Conservation (phyloP, 352 stramenopile species). For the Peronospora destructor region DNA sequence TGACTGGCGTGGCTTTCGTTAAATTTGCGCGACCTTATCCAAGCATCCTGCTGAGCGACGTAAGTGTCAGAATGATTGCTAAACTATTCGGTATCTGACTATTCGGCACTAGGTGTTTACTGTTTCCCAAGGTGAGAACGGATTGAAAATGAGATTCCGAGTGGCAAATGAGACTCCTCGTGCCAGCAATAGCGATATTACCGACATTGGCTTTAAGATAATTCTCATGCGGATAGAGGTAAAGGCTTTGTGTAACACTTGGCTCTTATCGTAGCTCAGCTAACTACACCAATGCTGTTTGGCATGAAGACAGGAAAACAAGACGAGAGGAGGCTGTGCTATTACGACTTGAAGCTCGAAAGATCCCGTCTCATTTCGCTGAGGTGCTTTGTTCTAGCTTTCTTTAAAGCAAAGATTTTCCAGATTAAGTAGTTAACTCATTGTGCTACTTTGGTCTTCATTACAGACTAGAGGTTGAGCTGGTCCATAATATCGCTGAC, state of each 20-base stretch:
- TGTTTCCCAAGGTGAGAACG: conserved; percentile 24
- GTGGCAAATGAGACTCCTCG: conserved; percentile 47
- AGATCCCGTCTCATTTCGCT: conserved; percentile 43
- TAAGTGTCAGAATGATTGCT: neutral
- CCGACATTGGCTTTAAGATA: conserved; percentile 53
- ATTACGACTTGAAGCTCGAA: conserved; percentile 51
- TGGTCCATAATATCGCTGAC: conserved; percentile 40
- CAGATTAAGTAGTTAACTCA: neutral
- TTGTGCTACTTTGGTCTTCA: neutral
- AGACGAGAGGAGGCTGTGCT: conserved; percentile 49
- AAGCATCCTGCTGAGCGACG: conserved; percentile 46
- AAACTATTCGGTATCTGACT: conserved; percentile 1
- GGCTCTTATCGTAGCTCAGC: neutral
- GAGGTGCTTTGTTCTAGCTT: conserved; percentile 15
- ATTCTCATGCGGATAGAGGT: conserved; percentile 63
- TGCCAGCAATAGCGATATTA: conserved; percentile 40
- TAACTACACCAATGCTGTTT: neutral
- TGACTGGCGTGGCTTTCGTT: conserved; percentile 56
- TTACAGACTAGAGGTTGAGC: conserved; percentile 41
- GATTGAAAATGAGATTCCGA: conserved; percentile 49
- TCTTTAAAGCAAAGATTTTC: too few species aligned
- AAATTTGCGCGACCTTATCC: conserved; percentile 50
- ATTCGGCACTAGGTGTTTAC: conserved; percentile 30
- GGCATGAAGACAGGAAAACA: conserved; percentile 25
- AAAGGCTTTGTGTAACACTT: neutral